These are phyloP conservation scores for Elaeagnus macrophylla DNA, from an alignment of 306 rosid species.

Conservation along the genomic window DNA sequence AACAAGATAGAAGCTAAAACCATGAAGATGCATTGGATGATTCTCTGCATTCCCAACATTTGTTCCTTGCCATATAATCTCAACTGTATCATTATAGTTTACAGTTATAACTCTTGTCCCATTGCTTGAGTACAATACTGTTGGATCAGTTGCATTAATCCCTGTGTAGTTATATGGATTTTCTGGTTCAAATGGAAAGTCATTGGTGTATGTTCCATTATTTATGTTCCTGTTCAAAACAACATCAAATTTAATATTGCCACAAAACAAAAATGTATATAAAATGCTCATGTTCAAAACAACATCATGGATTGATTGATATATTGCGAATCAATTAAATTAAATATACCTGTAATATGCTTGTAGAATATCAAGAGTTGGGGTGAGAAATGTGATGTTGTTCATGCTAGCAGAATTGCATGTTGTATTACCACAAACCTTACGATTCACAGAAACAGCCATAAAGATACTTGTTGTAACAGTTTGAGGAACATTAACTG, in stretches of 20 bases:
- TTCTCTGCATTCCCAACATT: conserved; percentile 17
- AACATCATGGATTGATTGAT: background rate
- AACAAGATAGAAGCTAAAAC: conserved; percentile 22
- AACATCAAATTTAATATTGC: too few species aligned
- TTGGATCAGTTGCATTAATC: conserved; percentile 2
- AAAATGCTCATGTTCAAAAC: too few species aligned
- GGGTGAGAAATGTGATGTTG: conserved; percentile 25
- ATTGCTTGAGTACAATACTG: conserved; percentile 2
- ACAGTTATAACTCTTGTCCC: conserved; percentile 23
- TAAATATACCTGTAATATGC: conserved; percentile 27
- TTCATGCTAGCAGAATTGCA: conserved; percentile 23
- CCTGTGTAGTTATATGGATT: conserved; percentile 27
- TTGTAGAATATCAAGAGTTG: conserved; percentile 17
- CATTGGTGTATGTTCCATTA: conserved; percentile 7
- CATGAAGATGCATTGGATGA: conserved; percentile 34
- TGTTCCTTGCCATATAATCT: conserved; percentile 34
- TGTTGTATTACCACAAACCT: conserved; percentile 14
- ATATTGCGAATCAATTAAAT: too few species aligned
- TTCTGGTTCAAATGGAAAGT: conserved; percentile 22
- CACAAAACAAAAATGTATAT: background rate
- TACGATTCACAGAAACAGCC: conserved; percentile 19
- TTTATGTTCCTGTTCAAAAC: conserved; percentile 4
- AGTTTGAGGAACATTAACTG: conserved; percentile 15
- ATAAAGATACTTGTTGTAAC: conserved; percentile 12
- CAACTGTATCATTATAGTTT: conserved; percentile 21